Conservation (phyloP, 2,329 filamentous ascomycete genomes). For the Paecilomyces variotii region DNA sequence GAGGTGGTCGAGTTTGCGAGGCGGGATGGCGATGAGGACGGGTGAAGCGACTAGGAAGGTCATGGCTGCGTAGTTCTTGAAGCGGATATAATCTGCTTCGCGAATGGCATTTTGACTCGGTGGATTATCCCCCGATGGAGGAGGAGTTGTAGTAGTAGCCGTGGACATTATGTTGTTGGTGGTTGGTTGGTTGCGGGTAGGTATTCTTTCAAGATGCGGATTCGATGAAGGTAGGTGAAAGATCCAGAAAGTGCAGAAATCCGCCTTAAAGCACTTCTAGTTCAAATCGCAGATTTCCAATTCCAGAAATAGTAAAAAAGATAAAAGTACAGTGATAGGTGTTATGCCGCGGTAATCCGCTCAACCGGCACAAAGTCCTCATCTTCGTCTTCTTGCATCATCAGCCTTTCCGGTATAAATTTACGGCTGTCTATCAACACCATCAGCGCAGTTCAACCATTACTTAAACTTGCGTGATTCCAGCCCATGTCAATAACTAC, state of each 20-base stretch:
- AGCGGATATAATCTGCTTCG: slow-evolving; percentile 29
- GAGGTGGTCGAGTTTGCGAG: slow-evolving; percentile 30
- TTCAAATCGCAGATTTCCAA: neutral
- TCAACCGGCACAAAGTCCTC: neutral
- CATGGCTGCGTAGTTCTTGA: slow-evolving; percentile 33
- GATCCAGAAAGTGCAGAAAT: neutral
- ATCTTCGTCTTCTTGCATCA: neutral
- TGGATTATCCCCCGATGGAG: slow-evolving; percentile 1
- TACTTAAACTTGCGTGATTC: neutral
- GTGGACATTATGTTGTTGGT: slow-evolving; percentile 1
- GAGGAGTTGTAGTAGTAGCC: slow-evolving; percentile 3
- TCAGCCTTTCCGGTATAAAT: neutral
- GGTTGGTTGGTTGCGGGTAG: neutral
- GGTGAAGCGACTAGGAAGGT: slow-evolving; percentile 29
- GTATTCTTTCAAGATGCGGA: neutral
- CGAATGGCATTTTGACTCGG: slow-evolving; percentile 11
- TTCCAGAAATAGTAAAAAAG: neutral
- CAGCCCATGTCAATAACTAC: neutral
- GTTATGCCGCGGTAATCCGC: neutral
- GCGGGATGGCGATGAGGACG: slow-evolving; percentile 18
- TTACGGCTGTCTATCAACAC: neutral
- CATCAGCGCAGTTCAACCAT: neutral
- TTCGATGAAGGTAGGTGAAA: neutral
- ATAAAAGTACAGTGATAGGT: neutral
- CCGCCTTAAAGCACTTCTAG: neutral